These are phyloP conservation scores for Geotrichum fermentans DNA, from an alignment of 1,139 yeast genomes.

Conservation along the genomic window DNA sequence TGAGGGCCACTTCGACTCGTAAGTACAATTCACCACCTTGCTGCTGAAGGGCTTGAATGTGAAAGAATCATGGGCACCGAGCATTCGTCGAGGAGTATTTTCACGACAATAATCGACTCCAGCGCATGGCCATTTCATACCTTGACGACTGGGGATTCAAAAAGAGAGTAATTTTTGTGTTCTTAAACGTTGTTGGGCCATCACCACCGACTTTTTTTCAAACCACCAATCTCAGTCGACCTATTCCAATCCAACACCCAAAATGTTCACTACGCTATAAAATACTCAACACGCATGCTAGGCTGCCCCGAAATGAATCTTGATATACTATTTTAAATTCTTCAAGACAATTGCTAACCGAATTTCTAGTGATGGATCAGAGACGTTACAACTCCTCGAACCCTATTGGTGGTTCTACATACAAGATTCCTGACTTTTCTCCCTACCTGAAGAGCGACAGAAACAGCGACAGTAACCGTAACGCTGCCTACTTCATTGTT, in stretches of 20 bases:
- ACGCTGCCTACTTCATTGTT: slow-evolving; percentile 93
- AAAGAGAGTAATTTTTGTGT: too few species aligned
- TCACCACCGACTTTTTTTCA: too few species aligned
- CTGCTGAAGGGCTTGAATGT: too few species aligned
- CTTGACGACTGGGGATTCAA: too few species aligned
- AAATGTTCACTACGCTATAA: slow-evolving; percentile 15
- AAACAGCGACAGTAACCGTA: slow-evolving; percentile 70
- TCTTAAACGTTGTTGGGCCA: too few species aligned
- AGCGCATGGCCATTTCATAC: too few species aligned
- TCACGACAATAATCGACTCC: too few species aligned
- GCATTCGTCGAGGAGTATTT: too few species aligned
- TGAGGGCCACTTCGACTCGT: slow-evolving; percentile 20
- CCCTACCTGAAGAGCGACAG: slow-evolving; percentile 70
- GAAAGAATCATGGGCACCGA: too few species aligned
- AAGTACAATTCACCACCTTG: slow-evolving; percentile 6
- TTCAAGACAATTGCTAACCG: slow-evolving; percentile 12
- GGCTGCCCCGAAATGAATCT: not conserved
- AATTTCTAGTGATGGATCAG: slow-evolving; percentile 18
- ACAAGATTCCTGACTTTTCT: slow-evolving; percentile 89
- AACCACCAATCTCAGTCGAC: slow-evolving; percentile 11
- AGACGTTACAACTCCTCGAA: slow-evolving; percentile 30
- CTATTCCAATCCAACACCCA: slow-evolving; percentile 2
- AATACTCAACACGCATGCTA: not conserved
- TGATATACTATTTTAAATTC: slow-evolving; percentile 1
- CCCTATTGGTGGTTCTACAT: slow-evolving; percentile 53